Evolutionary conservation across 495 filamentous ascomycete species (phyloP).

Genomic region (Clohesyomyces aquaticus): DNA sequence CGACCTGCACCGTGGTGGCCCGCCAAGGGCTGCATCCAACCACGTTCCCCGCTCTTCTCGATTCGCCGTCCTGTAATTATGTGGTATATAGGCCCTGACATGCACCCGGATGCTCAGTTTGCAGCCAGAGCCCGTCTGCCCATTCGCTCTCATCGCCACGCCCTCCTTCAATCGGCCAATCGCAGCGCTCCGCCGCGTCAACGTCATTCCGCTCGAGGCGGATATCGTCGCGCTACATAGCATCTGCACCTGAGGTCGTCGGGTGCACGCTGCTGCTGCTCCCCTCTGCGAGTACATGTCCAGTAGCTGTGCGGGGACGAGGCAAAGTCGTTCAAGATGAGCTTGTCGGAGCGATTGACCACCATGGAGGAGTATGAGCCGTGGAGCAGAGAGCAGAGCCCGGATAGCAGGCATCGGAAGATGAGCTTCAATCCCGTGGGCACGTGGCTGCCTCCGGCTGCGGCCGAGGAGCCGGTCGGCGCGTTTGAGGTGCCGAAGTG

Average conservation of each 20-base stretch:
- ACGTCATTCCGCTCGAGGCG: slow-evolving; percentile 9
- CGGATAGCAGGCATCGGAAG: slow-evolving; percentile 42
- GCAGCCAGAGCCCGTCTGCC: not conserved
- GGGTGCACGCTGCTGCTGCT: too few relatives aligned
- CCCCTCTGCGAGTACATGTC: too few relatives aligned
- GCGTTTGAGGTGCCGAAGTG: slow-evolving; percentile 55
- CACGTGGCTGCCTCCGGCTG: slow-evolving; percentile 41
- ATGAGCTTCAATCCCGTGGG: slow-evolving; percentile 51
- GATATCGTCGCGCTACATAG: not conserved
- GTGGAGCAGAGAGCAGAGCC: slow-evolving; percentile 40
- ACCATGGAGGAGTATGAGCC: slow-evolving; percentile 43
- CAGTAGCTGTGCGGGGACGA: not conserved
- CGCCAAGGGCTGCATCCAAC: slow-evolving; percentile 15
- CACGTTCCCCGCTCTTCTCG: slow-evolving; percentile 19
- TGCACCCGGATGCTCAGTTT: not conserved
- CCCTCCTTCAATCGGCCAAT: slow-evolving; percentile 3
- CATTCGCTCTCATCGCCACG: not conserved
- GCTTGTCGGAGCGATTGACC: slow-evolving; percentile 38
- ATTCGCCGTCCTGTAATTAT: slow-evolving; percentile 30
- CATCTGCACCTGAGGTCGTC: not conserved
- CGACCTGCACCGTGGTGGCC: not conserved
- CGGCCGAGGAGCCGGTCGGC: slow-evolving; percentile 44
- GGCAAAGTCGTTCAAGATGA: slow-evolving; percentile 29
- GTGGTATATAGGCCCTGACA: slow-evolving; percentile 25
- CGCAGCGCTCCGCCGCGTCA: not conserved